These are phyloP conservation scores for Penicilliopsis zonata DNA, from an alignment of 495 filamentous ascomycete species.

Conservation along the genomic window DNA sequence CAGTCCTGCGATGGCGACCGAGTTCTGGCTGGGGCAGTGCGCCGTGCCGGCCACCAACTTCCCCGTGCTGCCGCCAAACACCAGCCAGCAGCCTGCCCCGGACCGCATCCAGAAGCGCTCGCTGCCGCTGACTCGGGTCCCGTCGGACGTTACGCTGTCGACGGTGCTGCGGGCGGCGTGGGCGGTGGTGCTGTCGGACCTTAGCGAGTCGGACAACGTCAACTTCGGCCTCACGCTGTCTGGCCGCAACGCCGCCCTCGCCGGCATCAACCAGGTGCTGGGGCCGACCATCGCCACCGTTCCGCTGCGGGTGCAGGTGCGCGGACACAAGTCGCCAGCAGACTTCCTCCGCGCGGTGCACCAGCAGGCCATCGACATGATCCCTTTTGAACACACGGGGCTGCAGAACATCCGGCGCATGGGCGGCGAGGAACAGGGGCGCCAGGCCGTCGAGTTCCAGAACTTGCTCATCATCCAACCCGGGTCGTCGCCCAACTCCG, in stretches of 20 bases:
- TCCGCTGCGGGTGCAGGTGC: too few relatives aligned
- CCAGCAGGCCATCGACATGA: slow-evolving; percentile 18
- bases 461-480: slow-evolving; percentile 37
- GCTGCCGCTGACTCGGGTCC: too few relatives aligned
- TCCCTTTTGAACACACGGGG: slow-evolving; percentile 31
- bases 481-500: too few relatives aligned
- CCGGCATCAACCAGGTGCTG: slow-evolving; percentile 13
- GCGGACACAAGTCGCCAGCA: too few relatives aligned
- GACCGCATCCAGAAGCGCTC: too few relatives aligned
- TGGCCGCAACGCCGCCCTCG: slow-evolving; percentile 16
- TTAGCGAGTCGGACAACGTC: slow-evolving; percentile 24
- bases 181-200: slow-evolving; percentile 8
- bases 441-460: slow-evolving; percentile 39
- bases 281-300: slow-evolving; percentile 26
- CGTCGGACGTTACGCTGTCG: neutral
- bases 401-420: slow-evolving; percentile 40
- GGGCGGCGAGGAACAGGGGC: slow-evolving; percentile 33
- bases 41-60: too few relatives aligned
- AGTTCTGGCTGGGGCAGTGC: too few relatives aligned
- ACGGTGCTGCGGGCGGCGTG: neutral
- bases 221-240: slow-evolving; percentile 30
- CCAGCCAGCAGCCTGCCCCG: too few relatives aligned
- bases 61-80: too few relatives aligned
- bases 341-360: slow-evolving; percentile 31
- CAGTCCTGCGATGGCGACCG: too few relatives aligned